Evolutionary conservation across 164 flowering plant species (phyloP), one percentile per base, ranked within the genome.

Genomic region (Magnolia sinica): DNA sequence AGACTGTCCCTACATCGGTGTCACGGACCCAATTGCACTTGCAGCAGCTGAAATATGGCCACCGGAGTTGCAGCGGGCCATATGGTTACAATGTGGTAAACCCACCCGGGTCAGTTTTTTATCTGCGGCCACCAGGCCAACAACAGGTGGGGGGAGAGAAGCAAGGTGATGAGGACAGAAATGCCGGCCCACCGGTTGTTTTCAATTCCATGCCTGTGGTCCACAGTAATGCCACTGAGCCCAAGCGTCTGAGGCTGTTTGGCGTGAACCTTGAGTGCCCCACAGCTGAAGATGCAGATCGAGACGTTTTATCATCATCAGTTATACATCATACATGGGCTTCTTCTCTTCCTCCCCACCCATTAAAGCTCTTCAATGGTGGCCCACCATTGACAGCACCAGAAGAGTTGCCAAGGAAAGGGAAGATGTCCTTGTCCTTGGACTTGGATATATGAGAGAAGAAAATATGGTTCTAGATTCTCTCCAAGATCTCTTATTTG

Each of bases 231-330:
- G 14, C 10, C 69, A 84, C 87, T 9, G 90, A 89, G 23, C 87
- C 86, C 2, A 91, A 89, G 84, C 72, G 89, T 68, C 77, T 92
- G 3, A 87, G 98, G 89, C 85, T 95, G 71, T 95, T 95, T 71
- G 98, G 98, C 0, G 98, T 93, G 51, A 91, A 91, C 86, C 86
- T 95, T 86, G 98, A 91, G 16, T 92, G 95, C 75, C 91, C 94
- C 70, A 85, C 81, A 7, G 75, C 84, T n/a, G 87, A 84, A 24
- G 78, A 84, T 3, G 82, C 83, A 7, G 87, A 72, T 8, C 20
- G 11, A 8, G 59, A 72, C 64, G n/a, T 65, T 8, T 22, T 50
- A 8, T 14, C 68, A 29, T 27, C 59, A 22, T 14, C 72, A 16
- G 29, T 29, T n/a, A 8, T n/a, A 24, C 49, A 4, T 9, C 22